A percentile compares a stretch with the other conserved stretches of the same genome.
Evolutionary conservation across 306 rosid genomes (phyloP).

Genomic region (barrel medic (Medicago truncatula)): DNA sequence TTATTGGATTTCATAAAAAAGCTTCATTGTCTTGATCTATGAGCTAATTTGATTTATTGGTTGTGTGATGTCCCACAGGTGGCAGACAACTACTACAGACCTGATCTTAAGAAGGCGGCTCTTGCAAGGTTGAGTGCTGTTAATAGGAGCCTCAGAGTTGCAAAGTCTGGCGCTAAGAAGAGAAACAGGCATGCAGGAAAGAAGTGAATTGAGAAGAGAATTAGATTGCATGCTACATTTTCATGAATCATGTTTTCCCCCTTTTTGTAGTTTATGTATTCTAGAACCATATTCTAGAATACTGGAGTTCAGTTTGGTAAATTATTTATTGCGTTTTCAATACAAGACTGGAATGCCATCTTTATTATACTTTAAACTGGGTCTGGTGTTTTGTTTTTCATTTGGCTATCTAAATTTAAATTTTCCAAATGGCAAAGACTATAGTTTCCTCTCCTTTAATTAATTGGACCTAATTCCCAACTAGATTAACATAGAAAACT

Average conservation of each 20-base stretch:
- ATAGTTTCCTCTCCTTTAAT: too few relatives aligned
- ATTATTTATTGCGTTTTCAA: not conserved
- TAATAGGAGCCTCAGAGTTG: conserved; percentile 81
- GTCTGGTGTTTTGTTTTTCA: not conserved
- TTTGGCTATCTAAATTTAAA: too few relatives aligned
- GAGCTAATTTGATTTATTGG: not conserved
- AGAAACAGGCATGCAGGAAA: conserved; percentile 77
- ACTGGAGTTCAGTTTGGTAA: conserved; percentile 4
- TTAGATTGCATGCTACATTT: conserved; percentile 26
- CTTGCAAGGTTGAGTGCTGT: conserved; percentile 93
- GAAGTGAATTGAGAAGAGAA: conserved; percentile 32
- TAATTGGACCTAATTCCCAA: too few relatives aligned
- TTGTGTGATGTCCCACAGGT: conserved; percentile 57
- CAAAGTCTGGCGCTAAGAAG: conserved; percentile 95
- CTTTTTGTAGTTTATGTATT: conserved; percentile 21
- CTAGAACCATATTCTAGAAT: not conserved
- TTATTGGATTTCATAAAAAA: not conserved
- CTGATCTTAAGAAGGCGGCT: conserved; percentile 86
- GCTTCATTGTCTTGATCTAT: not conserved
- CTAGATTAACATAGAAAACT: too few relatives aligned
- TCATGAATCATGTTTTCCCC: not conserved
- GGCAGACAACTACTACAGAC: conserved; percentile 78
- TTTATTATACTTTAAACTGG: not conserved
- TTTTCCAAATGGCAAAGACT: not conserved
- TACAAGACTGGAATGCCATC: not conserved